Evolutionary conservation across 495 filamentous ascomycete species (phyloP), one percentile per base, ranked within the genome.

Genomic region (Emericellopsis terricola): DNA sequence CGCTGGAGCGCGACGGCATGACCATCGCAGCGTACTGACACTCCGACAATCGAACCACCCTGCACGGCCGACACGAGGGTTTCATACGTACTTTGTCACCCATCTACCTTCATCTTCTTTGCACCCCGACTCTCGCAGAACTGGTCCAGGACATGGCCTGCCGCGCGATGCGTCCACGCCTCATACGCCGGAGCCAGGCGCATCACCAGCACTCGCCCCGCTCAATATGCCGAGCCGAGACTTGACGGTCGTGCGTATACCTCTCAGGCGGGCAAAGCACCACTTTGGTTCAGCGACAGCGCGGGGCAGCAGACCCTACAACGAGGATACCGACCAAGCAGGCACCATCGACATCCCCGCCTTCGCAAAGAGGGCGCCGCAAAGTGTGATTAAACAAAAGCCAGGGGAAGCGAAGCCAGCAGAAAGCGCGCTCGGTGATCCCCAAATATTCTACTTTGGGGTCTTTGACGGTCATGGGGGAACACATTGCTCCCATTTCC

Each of bases 391-490:
- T 19, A 59, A 41, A 39, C 53, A 51, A 36, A 50, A 50, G 33
- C 43, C 43, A 0, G 70, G 63, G 8, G 68, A 72, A 44, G 64
- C 62, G 7, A 76, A 67, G 17, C 62, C 60, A 18, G 81, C 81
- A 13, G 73, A 81, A 36, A 76, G 72, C 31, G 69, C 79, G 3
- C 79, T 71, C 42, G 85, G 84, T 6, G 85, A 94, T 50, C 85
- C 85, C 6, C 85, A 94, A 47, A 78, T 94, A 5, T 97, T 97
- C 54, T 97, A 96, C 52, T 97, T 92, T 56, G 83, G 70, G 2
- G 75, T 96, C 0, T 97, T 96, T 46, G 89, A 97, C 58, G 89
- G 89, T 15, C 89, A 97, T 60, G 89, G 89, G 15, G 89, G 89
- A 13, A 68, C 60, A 20, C 81, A 94, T 45, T 96, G 89, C 48